These are phyloP conservation scores for Cardamine occulta DNA, from an alignment of 345 rosid genomes.

Conservation along the genomic window DNA sequence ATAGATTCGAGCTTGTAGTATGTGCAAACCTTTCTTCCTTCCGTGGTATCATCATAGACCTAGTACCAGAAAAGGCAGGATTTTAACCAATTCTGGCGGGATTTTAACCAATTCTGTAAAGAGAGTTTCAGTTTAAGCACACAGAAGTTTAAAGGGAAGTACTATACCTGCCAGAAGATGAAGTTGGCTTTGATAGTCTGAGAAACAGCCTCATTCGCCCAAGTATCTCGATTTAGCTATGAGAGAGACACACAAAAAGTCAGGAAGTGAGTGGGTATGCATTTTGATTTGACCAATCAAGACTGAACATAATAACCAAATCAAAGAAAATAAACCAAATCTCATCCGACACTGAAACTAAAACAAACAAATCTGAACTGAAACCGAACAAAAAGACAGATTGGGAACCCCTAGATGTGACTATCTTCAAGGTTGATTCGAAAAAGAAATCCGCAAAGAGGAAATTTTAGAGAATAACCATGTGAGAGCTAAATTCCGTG, in stretches of 20 bases:
- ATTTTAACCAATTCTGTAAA: neutral
- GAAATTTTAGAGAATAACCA: constrained; percentile 41
- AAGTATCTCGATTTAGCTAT: constrained; percentile 97
- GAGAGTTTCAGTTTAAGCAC: constrained; percentile 19
- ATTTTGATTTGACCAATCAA: neutral
- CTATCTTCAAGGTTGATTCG: neutral
- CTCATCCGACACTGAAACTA: too few relatives aligned
- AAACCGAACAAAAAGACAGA: neutral
- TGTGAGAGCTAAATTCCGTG: constrained; percentile 94
- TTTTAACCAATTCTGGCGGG: neutral
- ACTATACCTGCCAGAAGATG: constrained; percentile 88
- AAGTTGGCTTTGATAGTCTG: constrained; percentile 86
- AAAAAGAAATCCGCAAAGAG: neutral
- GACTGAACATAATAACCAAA: neutral
- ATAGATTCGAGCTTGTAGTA: constrained; percentile 79
- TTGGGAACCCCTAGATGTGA: neutral
- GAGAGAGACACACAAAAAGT: constrained; percentile 41
- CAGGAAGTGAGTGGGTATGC: constrained; percentile 4
- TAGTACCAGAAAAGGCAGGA: constrained; percentile 24
- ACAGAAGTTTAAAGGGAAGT: neutral
- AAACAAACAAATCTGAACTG: neutral
- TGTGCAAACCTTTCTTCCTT: constrained; percentile 92
- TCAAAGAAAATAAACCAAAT: neutral
- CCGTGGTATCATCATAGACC: constrained; percentile 92
- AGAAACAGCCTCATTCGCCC: constrained; percentile 97